Evolutionary conservation across 495 filamentous ascomycete species (phyloP), one percentile per base, ranked within the genome.

Genomic region (Aspergillus kassunensis): DNA sequence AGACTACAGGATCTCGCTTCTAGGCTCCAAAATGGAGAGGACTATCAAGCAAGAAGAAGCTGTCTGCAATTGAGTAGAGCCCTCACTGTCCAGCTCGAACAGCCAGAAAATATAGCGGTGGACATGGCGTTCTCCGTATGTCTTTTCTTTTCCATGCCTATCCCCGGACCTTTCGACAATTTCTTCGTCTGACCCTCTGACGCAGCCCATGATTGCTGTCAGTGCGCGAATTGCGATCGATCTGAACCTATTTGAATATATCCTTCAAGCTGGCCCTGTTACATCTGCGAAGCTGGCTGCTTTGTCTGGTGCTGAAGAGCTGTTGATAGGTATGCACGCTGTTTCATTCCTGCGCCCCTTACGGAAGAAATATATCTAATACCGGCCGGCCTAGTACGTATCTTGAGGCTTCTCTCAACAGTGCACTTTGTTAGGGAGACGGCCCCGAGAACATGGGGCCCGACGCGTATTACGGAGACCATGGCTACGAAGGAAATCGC

Each of bases 61-160:
- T 37, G 40, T 33, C 41, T 53, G 5, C 50, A 46, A 20, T 3
- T 53, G 4, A 45, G 50, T 27, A 53, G 46, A 46, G 50, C 50
- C 4, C 30, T 53, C 31, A 46, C 50, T 4, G 50, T n/a, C 11
- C 41, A 53, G 33, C 31, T 53, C 3, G 41, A 53, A 12, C 20
- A 45, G 41, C 50, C 50, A 2, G 50, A 53, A 9, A 39, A 53
- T 21, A n/a, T 39, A 1, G 50, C 50, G 7, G 20, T 53, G 12
- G 23, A 46, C 21, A 27, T 53, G 41, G 50, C 50, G 15, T 45
- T 45, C 19, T 44, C 41, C 33, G 50, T 53, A 46, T 10, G 20
- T 30, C 3, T 43, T n/a, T n/a, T n/a, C n/a, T n/a, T n/a, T n/a
- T n/a, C 1, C 6, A n/a, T 18, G 3, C 39, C 25, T 1, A 3